phyloP scores from a whole-genome alignment of 768 basidiomycete species.

The Boletellus ananiceps region DNA sequence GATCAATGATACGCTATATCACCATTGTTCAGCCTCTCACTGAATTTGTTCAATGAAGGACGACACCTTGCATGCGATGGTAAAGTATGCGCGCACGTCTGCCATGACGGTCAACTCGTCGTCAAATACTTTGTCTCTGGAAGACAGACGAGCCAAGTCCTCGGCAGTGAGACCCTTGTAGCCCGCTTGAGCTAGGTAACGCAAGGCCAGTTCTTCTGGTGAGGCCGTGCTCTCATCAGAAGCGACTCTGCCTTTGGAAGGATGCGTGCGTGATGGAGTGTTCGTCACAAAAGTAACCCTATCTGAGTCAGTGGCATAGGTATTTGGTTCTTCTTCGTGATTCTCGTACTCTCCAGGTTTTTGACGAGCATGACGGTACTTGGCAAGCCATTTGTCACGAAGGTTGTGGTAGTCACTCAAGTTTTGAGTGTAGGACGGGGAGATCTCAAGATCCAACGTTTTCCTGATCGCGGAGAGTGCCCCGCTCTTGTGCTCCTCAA shows the following conservation, averaged over 20 bases:
- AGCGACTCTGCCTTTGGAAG: too few species aligned
- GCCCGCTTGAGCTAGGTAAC: slow-evolving; percentile 28
- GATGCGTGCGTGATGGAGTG: too few species aligned
- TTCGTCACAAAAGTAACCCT: too few species aligned
- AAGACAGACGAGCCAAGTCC: slow-evolving; percentile 26
- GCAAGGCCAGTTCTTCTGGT: slow-evolving; percentile 16
- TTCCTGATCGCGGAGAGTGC: slow-evolving; percentile 28
- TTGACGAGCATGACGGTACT: slow-evolving; percentile 19
- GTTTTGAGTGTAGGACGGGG: slow-evolving; percentile 39
- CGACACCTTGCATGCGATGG: slow-evolving; percentile 49
- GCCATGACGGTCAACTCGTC: slow-evolving; percentile 52
- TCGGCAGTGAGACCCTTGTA: slow-evolving; percentile 15
- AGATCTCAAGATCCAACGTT: slow-evolving; percentile 35
- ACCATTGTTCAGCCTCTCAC: background rate
- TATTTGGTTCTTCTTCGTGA: background rate
- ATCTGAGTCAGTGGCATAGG: too few species aligned
- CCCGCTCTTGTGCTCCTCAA: slow-evolving; percentile 25
- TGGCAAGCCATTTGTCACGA: slow-evolving; percentile 22
- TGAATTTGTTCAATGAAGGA: background rate
- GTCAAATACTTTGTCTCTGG: slow-evolving; percentile 24
- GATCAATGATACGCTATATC: slow-evolving; percentile 50
- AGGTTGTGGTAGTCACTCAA: slow-evolving; percentile 17
- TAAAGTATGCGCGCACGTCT: slow-evolving; percentile 52
- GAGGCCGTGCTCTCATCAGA: too few species aligned
- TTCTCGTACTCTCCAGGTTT: background rate